Conservation (phyloP, 2,329 filamentous ascomycete genomes). For the Sclerotinia nivalis region DNA sequence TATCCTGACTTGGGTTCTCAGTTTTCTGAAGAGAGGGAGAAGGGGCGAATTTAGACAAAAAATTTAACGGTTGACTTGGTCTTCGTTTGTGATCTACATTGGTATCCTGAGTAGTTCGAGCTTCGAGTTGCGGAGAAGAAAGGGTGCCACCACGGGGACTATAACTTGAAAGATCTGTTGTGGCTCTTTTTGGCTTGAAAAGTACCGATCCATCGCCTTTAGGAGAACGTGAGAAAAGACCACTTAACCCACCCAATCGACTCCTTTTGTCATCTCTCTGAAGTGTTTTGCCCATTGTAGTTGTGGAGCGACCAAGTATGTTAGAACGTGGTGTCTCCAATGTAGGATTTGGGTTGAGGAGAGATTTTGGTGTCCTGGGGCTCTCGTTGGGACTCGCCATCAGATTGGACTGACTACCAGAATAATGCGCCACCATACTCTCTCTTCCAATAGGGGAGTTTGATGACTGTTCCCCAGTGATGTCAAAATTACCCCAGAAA, state of each 20-base stretch:
- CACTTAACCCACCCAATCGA: slow-evolving; percentile 12
- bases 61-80: slow-evolving; percentile 21
- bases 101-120: background rate
- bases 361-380: background rate
- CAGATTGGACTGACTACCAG: slow-evolving; percentile 38
- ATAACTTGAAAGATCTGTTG: slow-evolving; percentile 14
- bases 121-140: slow-evolving; percentile 4
- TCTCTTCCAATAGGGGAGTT: slow-evolving; percentile 31
- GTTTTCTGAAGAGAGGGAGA: slow-evolving; percentile 16
- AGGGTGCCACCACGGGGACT: background rate
- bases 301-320: background rate
- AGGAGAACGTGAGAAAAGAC: slow-evolving; percentile 10
- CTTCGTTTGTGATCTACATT: background rate
- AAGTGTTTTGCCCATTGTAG: slow-evolving; percentile 7
- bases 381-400: background rate
- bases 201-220: slow-evolving; percentile 12
- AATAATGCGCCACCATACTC: slow-evolving; percentile 38
- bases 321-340: background rate
- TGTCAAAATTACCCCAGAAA: slow-evolving; percentile 38
- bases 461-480: slow-evolving; percentile 3
- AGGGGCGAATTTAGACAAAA: slow-evolving; percentile 21
- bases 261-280: slow-evolving; percentile 13
- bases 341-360: background rate
- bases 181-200: slow-evolving; percentile 19
- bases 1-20: slow-evolving; percentile 11